Evolutionary conservation across 78 protist genomes (phyloP), one percentile per base, ranked within the genome.

Genomic region (Dictyostelium capitatum): DNA sequence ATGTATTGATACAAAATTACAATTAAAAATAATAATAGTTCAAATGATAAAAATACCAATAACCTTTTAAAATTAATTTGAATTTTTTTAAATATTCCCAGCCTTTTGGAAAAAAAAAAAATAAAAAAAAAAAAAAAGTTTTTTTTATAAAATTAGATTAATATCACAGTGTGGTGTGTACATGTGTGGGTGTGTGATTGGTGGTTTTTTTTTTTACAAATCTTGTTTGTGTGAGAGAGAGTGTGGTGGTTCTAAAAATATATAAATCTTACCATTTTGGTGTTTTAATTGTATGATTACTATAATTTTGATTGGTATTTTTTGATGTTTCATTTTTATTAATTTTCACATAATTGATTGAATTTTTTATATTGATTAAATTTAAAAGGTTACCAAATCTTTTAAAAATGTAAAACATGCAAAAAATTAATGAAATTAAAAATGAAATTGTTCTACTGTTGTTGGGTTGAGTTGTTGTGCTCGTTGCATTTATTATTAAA

Each of bases 131-230:
- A 65, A 32, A 25, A 4, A 8, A 11, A 8, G 75, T 3, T 25
- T 70, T 32, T 70, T 70, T 0, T 69, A 30, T 4, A 25, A 1
- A 37, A 37, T 69, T 19, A 69, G 46, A 69, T 69, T 19, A 37
- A 15, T 19, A 19, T 69, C 51, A 1, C 23, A 23, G 6, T 17
- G 48, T 11, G 78, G 74, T 19, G 46, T 69, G 78, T n/a, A n/a
- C n/a, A n/a, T 69, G 53, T 19, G 53, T 43, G 79, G 79, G 54
- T 43, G 79, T 17, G 79, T 28, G 79, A n/a, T n/a, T n/a, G 79
- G 79, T 9, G 25, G 20, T 30, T 54, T 54, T 54, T 62, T 62
- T 62, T 62, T 25, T 25, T 62, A 20, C 6, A 56, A 56, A 19
- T 37, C 43, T 37, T n/a, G 28, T 3, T 1, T 1, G 69, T 59